Evolutionary conservation across 495 filamentous ascomycete species (phyloP), one percentile per base, ranked within the genome.

Genomic region (Niebla homalea): DNA sequence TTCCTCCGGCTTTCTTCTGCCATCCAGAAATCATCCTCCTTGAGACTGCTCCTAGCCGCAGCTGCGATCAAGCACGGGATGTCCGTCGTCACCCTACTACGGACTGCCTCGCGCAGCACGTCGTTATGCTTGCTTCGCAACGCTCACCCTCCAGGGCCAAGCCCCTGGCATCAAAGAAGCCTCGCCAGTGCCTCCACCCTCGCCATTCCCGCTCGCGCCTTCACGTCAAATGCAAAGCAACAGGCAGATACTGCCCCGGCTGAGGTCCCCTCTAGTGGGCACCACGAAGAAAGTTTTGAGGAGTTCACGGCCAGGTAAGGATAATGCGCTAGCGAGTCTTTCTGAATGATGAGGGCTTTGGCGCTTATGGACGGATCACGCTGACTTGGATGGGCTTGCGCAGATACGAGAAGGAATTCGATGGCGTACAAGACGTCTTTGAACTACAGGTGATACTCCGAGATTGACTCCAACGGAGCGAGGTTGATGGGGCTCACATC

Each of bases 401-500:
- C 62, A 99, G 92, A 71, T 99, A 94, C 65, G 92, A 97, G 79
- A 94, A 94, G 77, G 92, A 99, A 72, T 99, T 99, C 68, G 89
- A 99, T 39, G 68, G 69, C 64, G 92, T 99, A 46, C 85, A 97
- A 70, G 92, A 99, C 74, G 92, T 96, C 58, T 99, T 99, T 72
- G 92, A 99, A 79, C 85, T 99, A 62, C 92, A 97, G 87, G 89
- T 94, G 82, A 25, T 43, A 37, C 15, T 23, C 14, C 39, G 23
- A 50, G n/a, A 20, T 15, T 22, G 20, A 12, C 36, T 7, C 26
- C 18, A n/a, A 19, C 36, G 11, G 10, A 7, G 15, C 40, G 14
- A 23, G 2, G 21, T 18, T 32, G 7, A 18, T 11, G 18, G 11
- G n/a, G 18, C 18, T 22, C 23, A 46, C 25, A 37, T 20, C 36